Base-by-base conservation (phyloP, 1,284 basidiomycete species). In the Cutaneotrichosporon spelunceum region DNA sequence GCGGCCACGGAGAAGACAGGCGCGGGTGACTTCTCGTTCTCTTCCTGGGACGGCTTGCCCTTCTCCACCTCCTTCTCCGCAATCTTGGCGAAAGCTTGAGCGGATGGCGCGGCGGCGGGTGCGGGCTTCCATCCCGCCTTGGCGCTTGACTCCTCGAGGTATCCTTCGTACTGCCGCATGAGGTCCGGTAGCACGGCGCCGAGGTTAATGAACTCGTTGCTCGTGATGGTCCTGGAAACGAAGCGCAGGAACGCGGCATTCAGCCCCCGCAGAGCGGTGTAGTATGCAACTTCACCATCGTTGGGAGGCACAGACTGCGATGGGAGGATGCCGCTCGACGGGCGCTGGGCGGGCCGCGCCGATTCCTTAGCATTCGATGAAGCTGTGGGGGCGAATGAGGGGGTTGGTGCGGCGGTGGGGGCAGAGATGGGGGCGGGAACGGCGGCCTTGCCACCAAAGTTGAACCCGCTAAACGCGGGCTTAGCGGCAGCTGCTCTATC, bases 181-280 rank as follows among this genome's bases (percentile, higher is more conserved):
- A 90, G 57, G 14, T 50, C 53, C 0, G 72, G 70, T 27, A 79
- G 52, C 5, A 68, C 68, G 10, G 78, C 76, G 4, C 83, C 80
- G 4, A 92, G 77, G 69, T 94, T 86, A n/a, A 81, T 74, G 74
- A 93, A 93, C 1, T 89, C 87, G 74, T 94, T 90, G 10, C 83
- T 79, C 30, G 89, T 85, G 23, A 91, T 77, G 4, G 84, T 83
- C 56, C 84, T 83, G 14, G 84, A 82, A 52, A 92, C 78, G 33
- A 86, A 84, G 4, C 84, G 80, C 33, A 89, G 71, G 68, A 93
- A 82, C 0, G 89, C 88, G 23, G 84, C 77, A 72, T 94, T 94
- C 50, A 94, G 82, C 13, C 91, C 91, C 21, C 91, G 87, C 21
- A 94, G 81, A 8, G 86, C 84, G 42, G 82, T 86, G 78, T 86